Evolutionary conservation across 1,139 yeast species (phyloP).

Genomic region (Hyphopichia burtonii): DNA sequence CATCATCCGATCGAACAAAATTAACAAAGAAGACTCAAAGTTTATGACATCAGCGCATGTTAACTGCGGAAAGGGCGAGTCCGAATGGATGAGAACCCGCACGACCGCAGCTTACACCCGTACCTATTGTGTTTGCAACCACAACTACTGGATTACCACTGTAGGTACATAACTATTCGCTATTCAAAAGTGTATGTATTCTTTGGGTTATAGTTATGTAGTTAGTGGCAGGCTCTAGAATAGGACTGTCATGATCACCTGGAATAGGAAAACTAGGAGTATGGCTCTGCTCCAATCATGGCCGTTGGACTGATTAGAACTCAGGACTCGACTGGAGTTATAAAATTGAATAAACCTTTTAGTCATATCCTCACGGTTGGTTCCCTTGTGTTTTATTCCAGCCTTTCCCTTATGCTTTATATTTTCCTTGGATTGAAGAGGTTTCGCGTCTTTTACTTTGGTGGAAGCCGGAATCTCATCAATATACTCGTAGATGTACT

Average conservation of each 20-base stretch:
- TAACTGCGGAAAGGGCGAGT: conserved; percentile 5
- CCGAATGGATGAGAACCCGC: background rate
- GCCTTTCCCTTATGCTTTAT: too few species aligned
- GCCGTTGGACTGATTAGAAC: background rate
- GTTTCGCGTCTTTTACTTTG: background rate
- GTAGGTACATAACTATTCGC: too few species aligned
- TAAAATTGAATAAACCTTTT: conserved; percentile 6
- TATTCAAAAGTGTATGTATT: too few species aligned
- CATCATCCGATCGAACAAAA: background rate
- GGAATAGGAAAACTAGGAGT: background rate
- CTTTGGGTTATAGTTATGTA: too few species aligned
- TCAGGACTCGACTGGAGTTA: background rate
- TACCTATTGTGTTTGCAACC: background rate
- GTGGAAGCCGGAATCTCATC: background rate
- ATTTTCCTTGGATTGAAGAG: too few species aligned
- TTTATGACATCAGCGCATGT: background rate
- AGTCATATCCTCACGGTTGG: background rate
- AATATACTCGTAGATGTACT: conserved; percentile 4
- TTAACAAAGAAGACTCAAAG: too few species aligned
- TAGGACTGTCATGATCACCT: background rate
- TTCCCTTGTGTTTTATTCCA: too few species aligned
- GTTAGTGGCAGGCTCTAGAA: too few species aligned
- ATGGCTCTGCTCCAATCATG: background rate
- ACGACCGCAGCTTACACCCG: background rate
- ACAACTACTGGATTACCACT: too few species aligned